Evolutionary conservation across 2,329 filamentous ascomycete genomes (phyloP), one percentile per base, ranked within the genome.

Genomic region (Hypoxylon sp.): DNA sequence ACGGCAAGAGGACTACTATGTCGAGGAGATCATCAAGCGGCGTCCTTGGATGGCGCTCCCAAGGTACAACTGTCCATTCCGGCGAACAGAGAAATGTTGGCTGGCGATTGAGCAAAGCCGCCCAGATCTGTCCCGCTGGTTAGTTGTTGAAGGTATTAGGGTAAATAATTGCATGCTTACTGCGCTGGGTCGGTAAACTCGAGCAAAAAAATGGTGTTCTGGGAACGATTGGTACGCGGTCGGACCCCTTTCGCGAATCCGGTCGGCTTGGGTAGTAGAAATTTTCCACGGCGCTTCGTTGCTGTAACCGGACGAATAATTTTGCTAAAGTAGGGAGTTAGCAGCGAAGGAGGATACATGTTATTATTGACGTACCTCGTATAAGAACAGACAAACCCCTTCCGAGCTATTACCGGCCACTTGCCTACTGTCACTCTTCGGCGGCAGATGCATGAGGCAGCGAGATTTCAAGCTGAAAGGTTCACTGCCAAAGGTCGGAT

Each of bases 121-220:
- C 75, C 73, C 73, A 74, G n/a, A 75, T 70, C 74, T 75, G 51
- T 46, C 25, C 1, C 9, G 21, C 47, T 3, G 2, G 37, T 75
- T 67, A 74, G 68, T 27, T 11, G 23, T 34, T n/a, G 46, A 12
- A 14, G 2, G 21, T 27, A 2, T 21, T 1, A 3, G 23, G n/a
- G n/a, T n/a, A n/a, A 8, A 27, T 23, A 47, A 16, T 7, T 46
- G 30, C 14, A 2, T 41, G 79, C 85, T 78, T 78, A 87, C 85
- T 47, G 82, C 83, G 50, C 78, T 81, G 12, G 83, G 84, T 23
- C 86, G 82, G 68, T 84, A 88, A 4, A 88, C 80, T 9, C 85
- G 81, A 23, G 82, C 81, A 60, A 88, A 88, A 72, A 86, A 87
- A 70, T 88, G 85, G 62, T 88, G 86, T 9, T 83, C 79, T 1